A percentile compares a stretch with the other conserved stretches of the same genome.
Evolutionary conservation across 2,329 filamentous ascomycete species (phyloP).

Genomic region (Escovopsis sp.): DNA sequence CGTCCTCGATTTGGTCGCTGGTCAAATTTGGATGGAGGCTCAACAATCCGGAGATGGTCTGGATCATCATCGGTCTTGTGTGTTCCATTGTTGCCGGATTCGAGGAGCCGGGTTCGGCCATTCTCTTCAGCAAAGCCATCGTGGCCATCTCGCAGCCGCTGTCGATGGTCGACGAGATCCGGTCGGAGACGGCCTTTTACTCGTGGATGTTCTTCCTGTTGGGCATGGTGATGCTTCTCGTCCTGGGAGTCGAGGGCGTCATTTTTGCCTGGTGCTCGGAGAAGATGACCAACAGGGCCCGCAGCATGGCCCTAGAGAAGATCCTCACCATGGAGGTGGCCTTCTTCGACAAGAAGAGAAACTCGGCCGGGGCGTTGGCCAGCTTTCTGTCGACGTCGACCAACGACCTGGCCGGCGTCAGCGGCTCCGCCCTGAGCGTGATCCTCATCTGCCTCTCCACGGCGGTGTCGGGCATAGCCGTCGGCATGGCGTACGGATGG

Average conservation of each 20-base stretch:
- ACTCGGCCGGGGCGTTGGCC: slow-evolving; percentile 19
- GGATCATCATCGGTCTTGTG: background rate
- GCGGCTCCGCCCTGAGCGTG: slow-evolving; percentile 24
- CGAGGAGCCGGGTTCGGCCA: background rate
- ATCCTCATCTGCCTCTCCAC: slow-evolving; percentile 5
- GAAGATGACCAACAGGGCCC: slow-evolving; percentile 65
- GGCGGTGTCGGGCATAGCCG: slow-evolving; percentile 5
- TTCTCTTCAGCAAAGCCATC: background rate
- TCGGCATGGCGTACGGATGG: slow-evolving; percentile 26
- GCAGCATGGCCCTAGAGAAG: slow-evolving; percentile 23
- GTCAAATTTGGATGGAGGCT: background rate
- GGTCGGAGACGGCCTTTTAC: slow-evolving; percentile 26
- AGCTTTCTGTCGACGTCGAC: slow-evolving; percentile 17
- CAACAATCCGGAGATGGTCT: background rate
- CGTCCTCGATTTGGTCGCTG: background rate
- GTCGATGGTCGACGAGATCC: background rate
- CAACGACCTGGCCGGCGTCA: slow-evolving; percentile 29
- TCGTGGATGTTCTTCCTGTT: slow-evolving; percentile 33
- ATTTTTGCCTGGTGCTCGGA: slow-evolving; percentile 69
- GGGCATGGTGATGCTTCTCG: slow-evolving; percentile 21
- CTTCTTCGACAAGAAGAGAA: slow-evolving; percentile 20
- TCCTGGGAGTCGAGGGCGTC: slow-evolving; percentile 20
- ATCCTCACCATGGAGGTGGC: slow-evolving; percentile 26
- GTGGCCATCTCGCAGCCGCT: background rate
- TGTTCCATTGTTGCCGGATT: background rate